Conservation (phyloP, 768 basidiomycete species). For the Suillus lakei region DNA sequence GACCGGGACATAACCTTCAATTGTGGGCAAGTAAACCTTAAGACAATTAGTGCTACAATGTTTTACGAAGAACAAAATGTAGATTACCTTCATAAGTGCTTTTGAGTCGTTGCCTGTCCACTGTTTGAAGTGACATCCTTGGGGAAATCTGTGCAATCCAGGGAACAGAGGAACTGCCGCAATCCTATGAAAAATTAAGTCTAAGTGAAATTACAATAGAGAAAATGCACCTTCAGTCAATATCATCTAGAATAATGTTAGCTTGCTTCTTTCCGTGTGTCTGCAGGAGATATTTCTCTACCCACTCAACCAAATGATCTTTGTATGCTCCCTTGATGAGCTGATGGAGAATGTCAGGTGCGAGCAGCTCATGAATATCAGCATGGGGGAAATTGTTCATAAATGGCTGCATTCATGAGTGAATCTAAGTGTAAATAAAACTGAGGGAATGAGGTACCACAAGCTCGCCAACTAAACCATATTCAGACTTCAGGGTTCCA, state of each 20-base stretch:
- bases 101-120: conserved; percentile 29
- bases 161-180: conserved; percentile 28
- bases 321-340: conserved; percentile 53
- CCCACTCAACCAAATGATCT: conserved; percentile 46
- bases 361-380: conserved; percentile 39
- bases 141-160: conserved; percentile 18
- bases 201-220: background rate
- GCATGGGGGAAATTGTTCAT: conserved; percentile 17
- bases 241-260: conserved; percentile 46
- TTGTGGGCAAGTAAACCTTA: conserved; percentile 9
- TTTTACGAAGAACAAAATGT: too few relatives aligned
- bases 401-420: conserved; percentile 6
- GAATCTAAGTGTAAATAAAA: too few relatives aligned
- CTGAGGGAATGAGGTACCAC: too few relatives aligned
- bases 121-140: conserved; percentile 23
- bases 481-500: conserved; percentile 37
- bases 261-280: conserved; percentile 36
- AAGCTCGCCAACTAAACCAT: conserved; percentile 36
- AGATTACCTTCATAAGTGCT: conserved; percentile 26
- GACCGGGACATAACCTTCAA: too few relatives aligned
- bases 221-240: conserved; percentile 9
- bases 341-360: conserved; percentile 51
- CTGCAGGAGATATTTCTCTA: background rate
- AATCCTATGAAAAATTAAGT: conserved; percentile 21
- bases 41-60: too few relatives aligned